These are phyloP conservation scores for Echeveria elegans DNA, from an alignment of 164 flowering plant genomes.

Conservation along the genomic window DNA sequence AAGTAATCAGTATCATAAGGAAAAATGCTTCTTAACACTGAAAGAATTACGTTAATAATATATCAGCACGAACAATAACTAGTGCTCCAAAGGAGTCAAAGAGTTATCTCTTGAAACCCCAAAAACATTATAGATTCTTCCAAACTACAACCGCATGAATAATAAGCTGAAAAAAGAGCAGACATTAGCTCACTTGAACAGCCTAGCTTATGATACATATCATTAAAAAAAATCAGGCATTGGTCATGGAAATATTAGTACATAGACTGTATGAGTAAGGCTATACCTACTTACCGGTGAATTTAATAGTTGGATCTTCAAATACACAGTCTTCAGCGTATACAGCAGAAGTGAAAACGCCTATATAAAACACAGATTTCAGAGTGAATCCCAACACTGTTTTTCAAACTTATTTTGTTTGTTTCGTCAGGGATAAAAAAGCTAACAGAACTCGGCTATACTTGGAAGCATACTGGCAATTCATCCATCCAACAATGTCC, in stretches of 20 bases:
- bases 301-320: constrained; percentile 90
- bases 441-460: too few relatives aligned
- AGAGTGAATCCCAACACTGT: background rate
- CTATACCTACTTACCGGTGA: constrained; percentile 42
- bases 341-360: constrained; percentile 54
- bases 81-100: background rate
- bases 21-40: background rate
- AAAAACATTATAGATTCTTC: too few relatives aligned
- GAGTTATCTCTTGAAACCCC: background rate
- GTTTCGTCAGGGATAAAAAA: background rate
- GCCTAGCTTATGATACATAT: too few relatives aligned
- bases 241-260: too few relatives aligned
- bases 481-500: too few relatives aligned
- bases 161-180: background rate
- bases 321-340: constrained; percentile 76
- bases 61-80: background rate
- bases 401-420: too few relatives aligned
- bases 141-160: background rate
- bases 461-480: too few relatives aligned
- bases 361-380: constrained; percentile 21
- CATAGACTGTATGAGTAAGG: too few relatives aligned
- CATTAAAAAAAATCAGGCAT: too few relatives aligned
- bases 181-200: too few relatives aligned
- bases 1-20: background rate
- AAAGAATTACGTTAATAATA: background rate